Evolutionary conservation across 1,284 basidiomycete genomes (phyloP).

Genomic region (Pterula multifida): DNA sequence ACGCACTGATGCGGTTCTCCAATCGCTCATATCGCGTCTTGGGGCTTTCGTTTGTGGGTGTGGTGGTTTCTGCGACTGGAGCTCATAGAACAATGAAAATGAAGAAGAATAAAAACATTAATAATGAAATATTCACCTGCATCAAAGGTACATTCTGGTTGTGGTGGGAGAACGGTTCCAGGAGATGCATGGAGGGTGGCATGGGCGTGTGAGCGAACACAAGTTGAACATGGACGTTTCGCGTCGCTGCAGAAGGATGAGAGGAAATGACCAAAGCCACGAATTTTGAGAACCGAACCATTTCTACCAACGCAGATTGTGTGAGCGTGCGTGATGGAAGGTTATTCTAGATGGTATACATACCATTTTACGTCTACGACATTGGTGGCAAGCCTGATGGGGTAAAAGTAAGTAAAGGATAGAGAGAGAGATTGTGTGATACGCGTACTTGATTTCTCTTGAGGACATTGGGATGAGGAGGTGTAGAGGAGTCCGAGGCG

Average conservation of each 20-base stretch:
- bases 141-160: slow-evolving; percentile 59
- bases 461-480: slow-evolving; percentile 34
- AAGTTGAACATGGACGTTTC: slow-evolving; percentile 59
- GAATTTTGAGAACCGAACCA: slow-evolving; percentile 29
- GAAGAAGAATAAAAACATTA: not conserved
- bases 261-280: slow-evolving; percentile 6
- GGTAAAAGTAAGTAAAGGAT: slow-evolving; percentile 3
- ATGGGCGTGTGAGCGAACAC: slow-evolving; percentile 53
- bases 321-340: slow-evolving; percentile 5
- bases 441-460: slow-evolving; percentile 46
- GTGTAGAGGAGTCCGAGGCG: not conserved
- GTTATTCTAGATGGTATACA: slow-evolving; percentile 16
- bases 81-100: slow-evolving; percentile 2
- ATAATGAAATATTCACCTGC: slow-evolving; percentile 28
- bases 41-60: slow-evolving; percentile 30
- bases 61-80: slow-evolving; percentile 26
- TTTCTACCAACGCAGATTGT: slow-evolving; percentile 31
- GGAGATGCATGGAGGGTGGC: slow-evolving; percentile 44
- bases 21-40: slow-evolving; percentile 49
- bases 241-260: slow-evolving; percentile 35
- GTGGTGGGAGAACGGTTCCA: slow-evolving; percentile 34
- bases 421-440: slow-evolving; percentile 2
- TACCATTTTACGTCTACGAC: slow-evolving; percentile 61
- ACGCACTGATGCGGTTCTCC: slow-evolving; percentile 56
- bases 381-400: slow-evolving; percentile 33